These are phyloP conservation scores for Rubia tinctorum DNA, from an alignment of 305 asterid genomes.

Conservation along the genomic window DNA sequence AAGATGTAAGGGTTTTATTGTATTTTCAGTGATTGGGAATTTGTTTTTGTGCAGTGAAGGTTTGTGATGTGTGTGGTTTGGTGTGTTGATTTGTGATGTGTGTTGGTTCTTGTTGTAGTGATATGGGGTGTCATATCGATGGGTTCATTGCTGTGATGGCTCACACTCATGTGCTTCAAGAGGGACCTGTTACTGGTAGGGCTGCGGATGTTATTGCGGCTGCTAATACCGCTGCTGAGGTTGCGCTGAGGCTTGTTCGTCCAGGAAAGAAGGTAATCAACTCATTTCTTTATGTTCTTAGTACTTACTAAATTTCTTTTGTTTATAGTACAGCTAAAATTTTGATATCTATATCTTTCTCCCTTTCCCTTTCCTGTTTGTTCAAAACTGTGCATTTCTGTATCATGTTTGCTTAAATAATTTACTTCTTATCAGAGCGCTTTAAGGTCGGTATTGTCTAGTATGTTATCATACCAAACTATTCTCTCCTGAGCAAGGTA, in stretches of 20 bases:
- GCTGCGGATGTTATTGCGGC: conserved; percentile 46
- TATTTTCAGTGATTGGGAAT: not conserved
- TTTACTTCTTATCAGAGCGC: not conserved
- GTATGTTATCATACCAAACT: not conserved
- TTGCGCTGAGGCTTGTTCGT: conserved; percentile 40
- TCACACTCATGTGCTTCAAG: conserved; percentile 35
- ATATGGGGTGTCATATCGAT: conserved; percentile 77
- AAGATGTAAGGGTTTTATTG: conserved; percentile 48
- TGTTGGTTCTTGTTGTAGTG: conserved; percentile 35
- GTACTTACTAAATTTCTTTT: too few species aligned
- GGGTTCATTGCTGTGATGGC: conserved; percentile 70
- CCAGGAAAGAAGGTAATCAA: conserved; percentile 41
- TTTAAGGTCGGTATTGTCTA: not conserved
- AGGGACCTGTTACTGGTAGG: conserved; percentile 42
- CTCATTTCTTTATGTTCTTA: not conserved
- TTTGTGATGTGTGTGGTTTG: not conserved
- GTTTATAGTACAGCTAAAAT: not conserved
- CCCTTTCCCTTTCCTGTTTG: too few species aligned
- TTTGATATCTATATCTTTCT: not conserved
- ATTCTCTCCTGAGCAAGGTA: not conserved
- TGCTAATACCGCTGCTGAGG: conserved; percentile 43
- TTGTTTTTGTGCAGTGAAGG: not conserved
- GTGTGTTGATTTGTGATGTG: not conserved
- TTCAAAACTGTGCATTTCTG: not conserved
- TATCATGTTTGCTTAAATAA: not conserved